Evolutionary conservation across 352 stramenopile genomes (phyloP).

Genomic region (Pythium sp.): DNA sequence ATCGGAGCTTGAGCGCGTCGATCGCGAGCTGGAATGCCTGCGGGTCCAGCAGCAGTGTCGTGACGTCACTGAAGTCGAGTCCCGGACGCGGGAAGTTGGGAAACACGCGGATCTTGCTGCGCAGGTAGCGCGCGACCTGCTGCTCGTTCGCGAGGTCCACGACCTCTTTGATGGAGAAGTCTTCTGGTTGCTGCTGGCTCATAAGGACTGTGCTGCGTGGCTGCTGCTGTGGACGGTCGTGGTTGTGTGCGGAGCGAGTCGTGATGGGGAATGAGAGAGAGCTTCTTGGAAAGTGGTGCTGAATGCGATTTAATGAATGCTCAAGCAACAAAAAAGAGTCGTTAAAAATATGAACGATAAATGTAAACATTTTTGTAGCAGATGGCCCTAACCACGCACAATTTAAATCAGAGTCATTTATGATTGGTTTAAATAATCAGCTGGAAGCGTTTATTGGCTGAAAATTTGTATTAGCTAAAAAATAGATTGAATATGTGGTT

Average conservation of each 20-base stretch:
- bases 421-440: too few relatives aligned
- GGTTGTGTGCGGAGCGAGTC: background rate
- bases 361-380: too few relatives aligned
- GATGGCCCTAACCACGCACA: too few relatives aligned
- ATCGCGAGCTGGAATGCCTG: conserved; percentile 72
- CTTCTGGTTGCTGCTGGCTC: background rate
- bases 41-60: conserved; percentile 67
- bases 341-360: too few relatives aligned
- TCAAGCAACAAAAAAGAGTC: background rate
- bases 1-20: conserved; percentile 64
- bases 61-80: conserved; percentile 69
- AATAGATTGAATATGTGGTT: too few relatives aligned
- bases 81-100: conserved; percentile 56
- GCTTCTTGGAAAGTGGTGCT: background rate
- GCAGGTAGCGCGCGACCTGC: conserved; percentile 57
- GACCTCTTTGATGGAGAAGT: background rate
- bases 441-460: too few relatives aligned
- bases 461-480: too few relatives aligned
- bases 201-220: background rate
- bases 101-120: conserved; percentile 66
- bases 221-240: background rate
- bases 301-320: conserved; percentile 1
- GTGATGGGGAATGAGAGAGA: background rate
- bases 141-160: conserved; percentile 48
- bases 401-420: too few relatives aligned